These are phyloP conservation scores for Papiliotrema nemorosa DNA, from an alignment of 1,284 basidiomycete species.

Conservation along the genomic window DNA sequence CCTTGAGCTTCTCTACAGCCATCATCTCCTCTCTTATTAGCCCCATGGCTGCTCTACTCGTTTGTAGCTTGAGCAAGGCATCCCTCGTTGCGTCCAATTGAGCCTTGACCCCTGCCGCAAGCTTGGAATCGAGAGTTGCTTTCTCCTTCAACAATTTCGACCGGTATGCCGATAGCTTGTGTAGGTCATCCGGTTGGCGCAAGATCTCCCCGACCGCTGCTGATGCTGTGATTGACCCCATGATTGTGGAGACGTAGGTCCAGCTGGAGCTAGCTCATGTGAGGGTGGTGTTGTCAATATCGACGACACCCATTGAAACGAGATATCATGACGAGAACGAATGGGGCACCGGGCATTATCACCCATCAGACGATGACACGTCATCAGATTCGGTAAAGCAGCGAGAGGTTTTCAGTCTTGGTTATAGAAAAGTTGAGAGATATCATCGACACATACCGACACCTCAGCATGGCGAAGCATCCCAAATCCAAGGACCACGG, in stretches of 20 bases:
- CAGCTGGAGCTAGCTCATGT: neutral
- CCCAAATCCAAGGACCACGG: constrained; percentile 8
- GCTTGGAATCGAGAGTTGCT: constrained; percentile 85
- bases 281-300: too few relatives aligned
- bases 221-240: constrained; percentile 36
- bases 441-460: too few relatives aligned
- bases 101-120: constrained; percentile 89
- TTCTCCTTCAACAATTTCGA: constrained; percentile 97
- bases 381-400: too few relatives aligned
- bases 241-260: constrained; percentile 2
- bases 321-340: neutral
- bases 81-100: constrained; percentile 89
- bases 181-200: constrained; percentile 88
- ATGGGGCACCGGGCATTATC: neutral
- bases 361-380: too few relatives aligned
- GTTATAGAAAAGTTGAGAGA: too few relatives aligned
- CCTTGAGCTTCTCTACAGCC: constrained; percentile 68
- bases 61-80: constrained; percentile 78
- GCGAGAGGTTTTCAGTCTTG: too few relatives aligned
- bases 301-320: neutral
- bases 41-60: constrained; percentile 77
- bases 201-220: constrained; percentile 61
- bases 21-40: constrained; percentile 89
- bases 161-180: constrained; percentile 81
- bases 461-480: constrained; percentile 39